These are phyloP conservation scores for Curvularia sp. DNA, from an alignment of 2,329 filamentous ascomycete genomes.

Conservation along the genomic window DNA sequence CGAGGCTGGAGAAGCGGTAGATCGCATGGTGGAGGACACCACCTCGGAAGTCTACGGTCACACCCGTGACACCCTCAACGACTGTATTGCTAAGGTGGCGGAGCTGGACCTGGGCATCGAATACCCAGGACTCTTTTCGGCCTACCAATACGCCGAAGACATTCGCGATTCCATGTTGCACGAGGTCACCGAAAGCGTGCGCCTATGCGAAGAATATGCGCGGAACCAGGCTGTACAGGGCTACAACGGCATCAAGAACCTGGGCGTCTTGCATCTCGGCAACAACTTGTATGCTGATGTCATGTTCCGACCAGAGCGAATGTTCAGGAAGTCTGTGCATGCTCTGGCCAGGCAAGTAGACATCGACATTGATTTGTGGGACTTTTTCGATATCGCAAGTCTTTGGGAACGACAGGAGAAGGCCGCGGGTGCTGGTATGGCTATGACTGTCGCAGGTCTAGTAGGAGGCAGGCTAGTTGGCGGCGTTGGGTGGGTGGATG, in stretches of 20 bases:
- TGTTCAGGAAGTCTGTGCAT: constrained; percentile 89
- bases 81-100: constrained; percentile 78
- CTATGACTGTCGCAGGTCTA: constrained; percentile 87
- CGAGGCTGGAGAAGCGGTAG: constrained; percentile 82
- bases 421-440: constrained; percentile 91
- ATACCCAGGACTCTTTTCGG: constrained; percentile 84
- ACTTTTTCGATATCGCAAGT: constrained; percentile 89
- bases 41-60: constrained; percentile 86
- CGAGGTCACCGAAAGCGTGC: constrained; percentile 80
- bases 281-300: constrained; percentile 81
- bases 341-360: constrained; percentile 83
- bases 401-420: constrained; percentile 93
- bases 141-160: constrained; percentile 92
- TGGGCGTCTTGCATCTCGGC: constrained; percentile 87
- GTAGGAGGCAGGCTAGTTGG: constrained; percentile 82
- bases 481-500: constrained; percentile 87
- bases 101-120: constrained; percentile 80
- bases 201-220: constrained; percentile 84
- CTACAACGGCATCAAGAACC: constrained; percentile 85
- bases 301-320: constrained; percentile 87
- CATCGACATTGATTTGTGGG: constrained; percentile 84
- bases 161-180: constrained; percentile 91
- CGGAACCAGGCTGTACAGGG: constrained; percentile 77
- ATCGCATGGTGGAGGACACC: constrained; percentile 81
- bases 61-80: constrained; percentile 76